Percentiles rank a stretch among this genome's conserved stretches.
Conservation (phyloP, 108 stramenopile genomes). For the Fistulifera solaris region DNA sequence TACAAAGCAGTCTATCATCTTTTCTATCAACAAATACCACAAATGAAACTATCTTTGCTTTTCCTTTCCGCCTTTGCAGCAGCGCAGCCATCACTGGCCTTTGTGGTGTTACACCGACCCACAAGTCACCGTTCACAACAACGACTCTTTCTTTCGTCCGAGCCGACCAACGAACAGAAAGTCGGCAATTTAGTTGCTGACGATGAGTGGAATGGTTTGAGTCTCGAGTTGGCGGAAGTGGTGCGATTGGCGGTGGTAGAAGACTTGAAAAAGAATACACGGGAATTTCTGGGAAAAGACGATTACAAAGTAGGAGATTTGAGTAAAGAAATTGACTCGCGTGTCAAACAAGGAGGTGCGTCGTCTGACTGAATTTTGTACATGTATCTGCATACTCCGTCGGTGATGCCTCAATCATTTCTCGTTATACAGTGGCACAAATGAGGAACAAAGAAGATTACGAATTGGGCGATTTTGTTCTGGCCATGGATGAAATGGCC, state of each 20-base stretch:
- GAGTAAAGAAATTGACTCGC: slow-evolving; percentile 62
- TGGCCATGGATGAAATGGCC: slow-evolving; percentile 59
- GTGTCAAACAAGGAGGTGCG: slow-evolving; percentile 69
- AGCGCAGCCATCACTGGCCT: too few species aligned
- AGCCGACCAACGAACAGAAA: slow-evolving; percentile 29
- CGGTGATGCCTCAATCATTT: too few species aligned
- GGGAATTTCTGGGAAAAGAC: slow-evolving; percentile 76
- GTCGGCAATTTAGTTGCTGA: slow-evolving; percentile 72
- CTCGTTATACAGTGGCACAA: background rate
- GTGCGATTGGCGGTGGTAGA: slow-evolving; percentile 64
- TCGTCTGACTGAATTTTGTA: slow-evolving; percentile 16
- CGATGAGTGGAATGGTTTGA: slow-evolving; percentile 71
- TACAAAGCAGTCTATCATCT: too few species aligned
- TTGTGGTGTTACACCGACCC: too few species aligned
- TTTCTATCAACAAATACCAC: too few species aligned
- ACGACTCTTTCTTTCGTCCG: background rate
- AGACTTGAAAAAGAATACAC: slow-evolving; percentile 70
- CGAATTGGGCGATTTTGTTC: slow-evolving; percentile 62
- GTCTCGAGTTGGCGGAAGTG: slow-evolving; percentile 74
- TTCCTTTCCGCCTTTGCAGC: too few species aligned
- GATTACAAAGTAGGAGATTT: slow-evolving; percentile 57
- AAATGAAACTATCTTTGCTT: too few species aligned
- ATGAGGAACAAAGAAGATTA: background rate
- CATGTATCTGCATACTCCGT: slow-evolving; percentile 23
- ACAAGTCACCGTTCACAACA: too few species aligned